Base-by-base conservation (phyloP, 306 rosid genomes). In the Corylus americana region DNA sequence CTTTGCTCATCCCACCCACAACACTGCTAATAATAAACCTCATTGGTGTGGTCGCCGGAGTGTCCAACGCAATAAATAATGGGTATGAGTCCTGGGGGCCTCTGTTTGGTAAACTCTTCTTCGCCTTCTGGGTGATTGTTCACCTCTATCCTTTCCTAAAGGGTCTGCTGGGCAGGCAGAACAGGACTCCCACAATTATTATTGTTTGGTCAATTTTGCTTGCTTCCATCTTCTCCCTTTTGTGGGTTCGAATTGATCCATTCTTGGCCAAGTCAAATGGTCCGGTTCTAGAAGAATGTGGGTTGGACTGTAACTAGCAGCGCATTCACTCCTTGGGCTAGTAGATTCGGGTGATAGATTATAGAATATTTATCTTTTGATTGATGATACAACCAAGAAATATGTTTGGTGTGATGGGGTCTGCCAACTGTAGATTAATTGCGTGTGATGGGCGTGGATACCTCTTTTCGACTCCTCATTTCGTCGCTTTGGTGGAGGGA, bases 141-240 rank as follows among this genome's bases (percentile, higher is more conserved):
- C 97, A 90, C 54, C 86, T 92, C 55, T 90, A 87, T 78, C 97
- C 97, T 68, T 85, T 92, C 79, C 80, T 92, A 17, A 90, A 88
- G 77, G 97, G 90, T 35, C 79, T 90, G 80, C 22, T 85, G 45
- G 90, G 87, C 31, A 86, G 90, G 79, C 81, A 87, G 47, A 87
- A 90, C 37, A 90, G 90, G 74, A 92, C 92, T 70, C 95, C 97
- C 50, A 89, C 97, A n/a, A 89, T 92, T 74, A 82, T 90, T 39
- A 73, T 92, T 76, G 93, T 90, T 1, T 92, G 97, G 95, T 88
- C 97, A 55, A 80, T 89, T 37, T 72, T 92, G 82, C 88, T 92
- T 25, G 93, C 93, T 63, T 86, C 91, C 69, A 83, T 92, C 82
- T 90, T 92, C 75, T 88, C 89, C 29, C 87, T 92, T 42, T 42